Evolutionary conservation across 2,329 filamentous ascomycete genomes (phyloP).

Genomic region (Epichloe gansuensis): DNA sequence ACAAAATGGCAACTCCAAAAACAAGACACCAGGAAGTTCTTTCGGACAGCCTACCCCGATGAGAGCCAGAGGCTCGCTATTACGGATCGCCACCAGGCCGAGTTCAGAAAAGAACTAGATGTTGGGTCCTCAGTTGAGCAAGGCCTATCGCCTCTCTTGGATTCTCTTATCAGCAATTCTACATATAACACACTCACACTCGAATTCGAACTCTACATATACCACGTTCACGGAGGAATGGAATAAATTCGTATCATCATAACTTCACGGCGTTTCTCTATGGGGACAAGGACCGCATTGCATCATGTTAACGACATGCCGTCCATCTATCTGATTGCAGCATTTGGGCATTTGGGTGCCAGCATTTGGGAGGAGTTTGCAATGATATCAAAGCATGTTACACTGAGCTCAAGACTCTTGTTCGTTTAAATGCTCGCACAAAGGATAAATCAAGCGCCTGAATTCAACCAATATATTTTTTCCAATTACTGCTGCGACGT

Average conservation of each 20-base stretch:
- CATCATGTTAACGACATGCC: not conserved
- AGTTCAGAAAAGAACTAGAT: conserved; percentile 12
- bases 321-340: not conserved
- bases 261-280: not conserved
- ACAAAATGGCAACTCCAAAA: conserved; percentile 41
- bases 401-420: not conserved
- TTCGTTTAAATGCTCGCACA: not conserved
- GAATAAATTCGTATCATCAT: not conserved
- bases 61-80: conserved; percentile 26
- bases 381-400: not conserved
- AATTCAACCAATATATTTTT: not conserved
- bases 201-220: not conserved
- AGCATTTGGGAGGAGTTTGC: not conserved
- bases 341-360: not conserved
- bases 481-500: not conserved
- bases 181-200: not conserved
- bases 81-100: conserved; percentile 21
- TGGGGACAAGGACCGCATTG: not conserved
- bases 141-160: not conserved
- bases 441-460: not conserved
- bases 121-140: not conserved
- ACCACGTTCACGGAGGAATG: not conserved
- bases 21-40: conserved; percentile 18
- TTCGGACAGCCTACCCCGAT: conserved; percentile 26
- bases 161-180: not conserved